Evolutionary conservation across 2,329 filamentous ascomycete genomes (phyloP).

Genomic region (Diaporthe vaccinii): DNA sequence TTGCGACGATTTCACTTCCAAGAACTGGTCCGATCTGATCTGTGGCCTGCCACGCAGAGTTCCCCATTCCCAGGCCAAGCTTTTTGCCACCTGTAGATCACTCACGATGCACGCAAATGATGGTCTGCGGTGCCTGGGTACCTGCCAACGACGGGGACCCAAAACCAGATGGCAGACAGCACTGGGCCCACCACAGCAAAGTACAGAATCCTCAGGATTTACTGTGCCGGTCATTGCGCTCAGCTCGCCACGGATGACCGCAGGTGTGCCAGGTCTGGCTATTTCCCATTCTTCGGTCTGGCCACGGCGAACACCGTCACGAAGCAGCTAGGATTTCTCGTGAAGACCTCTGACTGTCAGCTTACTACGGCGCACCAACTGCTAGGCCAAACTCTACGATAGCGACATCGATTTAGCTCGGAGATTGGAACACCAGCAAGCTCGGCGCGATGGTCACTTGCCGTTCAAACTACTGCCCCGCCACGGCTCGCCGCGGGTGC

Average conservation of each 20-base stretch:
- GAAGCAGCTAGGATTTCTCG: constrained; percentile 16
- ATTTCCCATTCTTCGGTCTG: neutral
- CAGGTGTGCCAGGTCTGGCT: neutral
- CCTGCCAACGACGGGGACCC: neutral
- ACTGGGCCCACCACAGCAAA: neutral
- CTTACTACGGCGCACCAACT: constrained; percentile 24
- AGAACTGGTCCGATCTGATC: constrained; percentile 29
- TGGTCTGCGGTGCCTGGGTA: neutral
- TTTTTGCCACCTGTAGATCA: constrained; percentile 33
- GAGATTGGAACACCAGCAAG: constrained; percentile 25
- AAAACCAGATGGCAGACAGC: neutral
- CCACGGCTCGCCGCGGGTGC: constrained; percentile 17
- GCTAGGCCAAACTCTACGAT: constrained; percentile 29
- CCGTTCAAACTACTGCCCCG: constrained; percentile 21
- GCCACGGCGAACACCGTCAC: constrained; percentile 4
- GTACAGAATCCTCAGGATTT: neutral
- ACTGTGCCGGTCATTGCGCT: neutral
- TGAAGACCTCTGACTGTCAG: neutral
- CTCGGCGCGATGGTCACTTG: constrained; percentile 24
- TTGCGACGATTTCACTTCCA: constrained; percentile 24
- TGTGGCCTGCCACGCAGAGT: neutral
- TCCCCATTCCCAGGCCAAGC: constrained; percentile 18
- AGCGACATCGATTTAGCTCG: constrained; percentile 23
- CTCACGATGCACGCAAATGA: neutral
- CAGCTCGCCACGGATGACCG: neutral